These are phyloP conservation scores for Uronychia binucleata DNA, from an alignment of 73 alveolate species.

Conservation along the genomic window DNA sequence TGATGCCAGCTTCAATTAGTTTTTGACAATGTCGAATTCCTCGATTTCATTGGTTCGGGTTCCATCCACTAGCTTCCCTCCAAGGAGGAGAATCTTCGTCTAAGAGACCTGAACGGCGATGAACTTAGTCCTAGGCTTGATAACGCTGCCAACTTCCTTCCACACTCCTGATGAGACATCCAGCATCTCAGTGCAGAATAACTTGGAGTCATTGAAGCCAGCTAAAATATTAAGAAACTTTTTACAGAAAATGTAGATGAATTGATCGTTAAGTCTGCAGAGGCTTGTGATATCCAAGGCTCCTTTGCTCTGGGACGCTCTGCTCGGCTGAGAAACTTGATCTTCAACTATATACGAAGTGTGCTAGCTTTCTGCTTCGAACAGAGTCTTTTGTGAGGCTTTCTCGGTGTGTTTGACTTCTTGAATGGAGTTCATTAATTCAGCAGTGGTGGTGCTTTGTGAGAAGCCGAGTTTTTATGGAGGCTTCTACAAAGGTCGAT, in stretches of 20 bases:
- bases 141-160: constrained; percentile 33
- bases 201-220: constrained; percentile 54
- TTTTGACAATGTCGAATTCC: constrained; percentile 29
- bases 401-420: too few species aligned
- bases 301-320: not conserved
- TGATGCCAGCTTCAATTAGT: constrained; percentile 26
- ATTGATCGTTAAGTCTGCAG: constrained; percentile 21
- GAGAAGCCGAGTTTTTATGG: too few species aligned
- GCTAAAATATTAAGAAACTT: not conserved
- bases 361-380: too few species aligned
- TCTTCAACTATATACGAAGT: too few species aligned
- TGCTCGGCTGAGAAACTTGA: too few species aligned
- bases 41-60: constrained; percentile 52
- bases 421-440: too few species aligned
- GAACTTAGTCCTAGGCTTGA: constrained; percentile 58
- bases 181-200: constrained; percentile 34
- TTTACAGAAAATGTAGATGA: constrained; percentile 36
- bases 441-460: too few species aligned
- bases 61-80: constrained; percentile 68
- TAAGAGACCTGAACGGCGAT: constrained; percentile 34
- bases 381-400: too few species aligned
- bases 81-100: constrained; percentile 36
- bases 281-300: not conserved
- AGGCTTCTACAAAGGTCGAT: too few species aligned
- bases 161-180: constrained; percentile 50